Percentiles rank a stretch among this genome's conserved stretches.
Evolutionary conservation across 176 grass and related monocot genomes (phyloP).

Genomic region (Neostapfia colusana): DNA sequence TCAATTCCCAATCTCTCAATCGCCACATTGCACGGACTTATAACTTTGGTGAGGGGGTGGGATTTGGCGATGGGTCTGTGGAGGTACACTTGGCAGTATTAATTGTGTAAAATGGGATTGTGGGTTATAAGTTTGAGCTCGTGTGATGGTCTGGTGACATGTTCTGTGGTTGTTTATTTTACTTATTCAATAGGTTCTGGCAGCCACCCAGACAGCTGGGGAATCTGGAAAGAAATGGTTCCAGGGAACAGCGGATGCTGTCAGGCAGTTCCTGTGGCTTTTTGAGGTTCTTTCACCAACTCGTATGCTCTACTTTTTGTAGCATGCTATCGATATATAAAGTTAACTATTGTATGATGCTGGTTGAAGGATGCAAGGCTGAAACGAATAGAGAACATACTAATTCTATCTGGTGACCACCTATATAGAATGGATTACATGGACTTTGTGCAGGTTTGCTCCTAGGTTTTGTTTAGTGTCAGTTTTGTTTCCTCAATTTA

Average conservation of each 20-base stretch:
- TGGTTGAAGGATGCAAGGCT: constrained; percentile 64
- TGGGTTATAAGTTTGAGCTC: background rate
- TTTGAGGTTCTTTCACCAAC: constrained; percentile 54
- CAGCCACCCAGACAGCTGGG: constrained; percentile 79
- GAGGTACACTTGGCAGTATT: constrained; percentile 45
- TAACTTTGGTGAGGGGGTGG: constrained; percentile 63
- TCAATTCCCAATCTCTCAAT: constrained; percentile 78
- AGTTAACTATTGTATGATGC: constrained; percentile 25
- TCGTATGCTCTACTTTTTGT: background rate
- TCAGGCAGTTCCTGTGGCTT: constrained; percentile 86
- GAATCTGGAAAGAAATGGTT: constrained; percentile 81
- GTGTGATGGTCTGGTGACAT: background rate
- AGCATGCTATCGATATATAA: background rate
- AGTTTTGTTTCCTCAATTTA: background rate
- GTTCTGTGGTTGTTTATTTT: constrained; percentile 17
- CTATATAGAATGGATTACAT: constrained; percentile 93
- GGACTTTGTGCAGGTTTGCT: constrained; percentile 75
- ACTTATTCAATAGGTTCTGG: constrained; percentile 54
- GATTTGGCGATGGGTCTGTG: constrained; percentile 68
- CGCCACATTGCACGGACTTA: constrained; percentile 69
- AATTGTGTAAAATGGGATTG: background rate
- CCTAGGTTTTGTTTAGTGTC: background rate
- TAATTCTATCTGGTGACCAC: constrained; percentile 86
- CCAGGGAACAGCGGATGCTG: constrained; percentile 91
- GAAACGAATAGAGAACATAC: constrained; percentile 69